Evolutionary conservation across 495 filamentous ascomycete genomes (phyloP).

Genomic region (Aspergillus wentii): DNA sequence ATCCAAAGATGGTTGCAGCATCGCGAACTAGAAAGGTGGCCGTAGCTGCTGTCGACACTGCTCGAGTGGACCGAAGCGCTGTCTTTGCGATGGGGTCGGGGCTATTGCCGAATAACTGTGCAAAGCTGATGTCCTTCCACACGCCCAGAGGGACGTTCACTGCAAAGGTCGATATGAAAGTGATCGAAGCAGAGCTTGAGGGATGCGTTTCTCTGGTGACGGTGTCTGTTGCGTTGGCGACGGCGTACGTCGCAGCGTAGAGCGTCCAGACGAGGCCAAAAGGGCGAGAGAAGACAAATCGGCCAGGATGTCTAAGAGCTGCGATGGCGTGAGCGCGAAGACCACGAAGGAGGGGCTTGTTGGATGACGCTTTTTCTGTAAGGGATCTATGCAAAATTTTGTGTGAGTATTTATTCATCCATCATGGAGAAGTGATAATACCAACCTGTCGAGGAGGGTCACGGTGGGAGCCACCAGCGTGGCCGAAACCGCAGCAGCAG

Average conservation of each 20-base stretch:
- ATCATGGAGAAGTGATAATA: background rate
- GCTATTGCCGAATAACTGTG: slow-evolving; percentile 21
- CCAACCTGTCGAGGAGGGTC: slow-evolving; percentile 28
- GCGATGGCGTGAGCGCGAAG: slow-evolving; percentile 19
- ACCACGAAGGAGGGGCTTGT: slow-evolving; percentile 18
- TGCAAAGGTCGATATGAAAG: slow-evolving; percentile 19
- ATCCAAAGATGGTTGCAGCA: slow-evolving; percentile 32
- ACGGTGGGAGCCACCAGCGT: slow-evolving; percentile 25
- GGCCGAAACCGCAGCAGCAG: slow-evolving; percentile 26
- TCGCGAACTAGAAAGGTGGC: slow-evolving; percentile 50
- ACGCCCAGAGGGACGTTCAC: slow-evolving; percentile 32
- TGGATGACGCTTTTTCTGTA: slow-evolving; percentile 24
- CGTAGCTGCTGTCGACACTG: slow-evolving; percentile 15
- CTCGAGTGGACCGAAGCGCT: slow-evolving; percentile 7
- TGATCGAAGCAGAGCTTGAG: slow-evolving; percentile 16
- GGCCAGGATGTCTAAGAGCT: slow-evolving; percentile 13
- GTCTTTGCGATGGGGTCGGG: slow-evolving; percentile 4
- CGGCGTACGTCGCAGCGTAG: slow-evolving; percentile 28
- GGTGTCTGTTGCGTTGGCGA: slow-evolving; percentile 30
- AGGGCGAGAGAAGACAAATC: slow-evolving; percentile 21
- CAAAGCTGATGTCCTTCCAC: slow-evolving; percentile 35
- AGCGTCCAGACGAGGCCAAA: slow-evolving; percentile 25
- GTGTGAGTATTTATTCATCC: background rate
- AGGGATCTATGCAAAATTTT: slow-evolving; percentile 15
- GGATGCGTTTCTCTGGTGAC: slow-evolving; percentile 15